Base-by-base conservation (phyloP, 371 early-diverging fungal genomes). In the Saksenaea oblongispora region DNA sequence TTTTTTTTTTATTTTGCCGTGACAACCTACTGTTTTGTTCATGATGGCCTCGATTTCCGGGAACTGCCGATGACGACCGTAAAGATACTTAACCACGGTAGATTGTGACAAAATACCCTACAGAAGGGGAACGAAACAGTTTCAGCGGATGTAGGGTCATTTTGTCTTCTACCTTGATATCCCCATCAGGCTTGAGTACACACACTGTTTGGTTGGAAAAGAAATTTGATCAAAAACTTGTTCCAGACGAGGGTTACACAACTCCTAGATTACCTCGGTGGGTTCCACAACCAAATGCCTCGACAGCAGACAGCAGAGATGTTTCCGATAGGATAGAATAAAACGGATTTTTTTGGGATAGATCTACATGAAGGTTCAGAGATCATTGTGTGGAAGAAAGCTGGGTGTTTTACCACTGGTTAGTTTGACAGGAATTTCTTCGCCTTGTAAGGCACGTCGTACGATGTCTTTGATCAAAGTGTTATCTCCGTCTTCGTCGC, bases 31-130 rank as follows among this genome's bases (percentile, higher is more conserved):
- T 24, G 83, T 76, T 58, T 77, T 80, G 13, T 73, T 74, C 56
- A 83, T 63, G 3, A 75, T 39, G 14, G 28, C 18, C 15, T 77
- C 76, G 35, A 82, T 71, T 37, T 67, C 65, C 15, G 71, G 70
- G 58, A 80, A 73, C 41, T 70, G 64, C 14, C 66, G 61, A 27
- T 77, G 79, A 59, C 83, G 73, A 4, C 70, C 70, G 66, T 75
- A 87, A 36, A 94, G 70, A 59, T 84, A 91, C 47, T 82, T 77
- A 11, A 90, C 75, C 0, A 91, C 88, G 1, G 82, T 78, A 0
- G 91, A 89, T 72, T 94, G 93, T 35, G 95, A 89, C 28, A 94
- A 62, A n/a, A 94, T 92, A 5, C 95, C 94, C 67, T 14, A 54
- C 35, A 10, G 34, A 11, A 3, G 69, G n/a, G 51, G 15, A 31